Evolutionary conservation across 345 rosid genomes (phyloP), one percentile per base, ranked within the genome.

Genomic region (Melaleuca quinquenervia): DNA sequence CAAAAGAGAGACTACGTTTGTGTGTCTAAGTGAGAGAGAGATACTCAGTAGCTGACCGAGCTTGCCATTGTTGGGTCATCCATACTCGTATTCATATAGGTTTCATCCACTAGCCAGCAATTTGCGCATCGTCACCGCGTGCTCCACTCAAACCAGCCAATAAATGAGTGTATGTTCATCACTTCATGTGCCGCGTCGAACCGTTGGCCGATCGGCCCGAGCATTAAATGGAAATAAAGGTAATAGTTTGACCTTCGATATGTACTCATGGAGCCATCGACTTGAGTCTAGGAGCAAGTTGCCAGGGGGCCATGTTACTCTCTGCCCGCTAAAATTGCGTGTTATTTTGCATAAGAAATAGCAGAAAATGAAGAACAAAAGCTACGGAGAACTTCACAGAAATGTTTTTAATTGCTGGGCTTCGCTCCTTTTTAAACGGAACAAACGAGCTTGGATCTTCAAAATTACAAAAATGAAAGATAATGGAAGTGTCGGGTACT

Each of bases 121-220:
- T 70, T 70, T 36, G 48, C 22, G 26, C 78, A 70, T 36, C 36
- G 78, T 70, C 78, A 41, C 78, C 5, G 78, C 78, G 5, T 70
- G 78, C 78, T 70, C 13, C 48, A 18, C 48, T 9, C 26, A 32
- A 70, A 32, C 36, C 48, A 70, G 6, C 78, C 78, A 70, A 36
- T 70, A 70, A 70, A 88, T 87, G 49, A n/a, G 85, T 56, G 83
- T 85, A 82, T 52, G 41, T 85, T 82, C 75, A 64, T 86, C 48
- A 21, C 48, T 36, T 70, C 78, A 70, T 36, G 87, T 62, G 87
- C 83, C 90, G 91, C 89, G 89, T 82, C 44, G 88, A 82, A 83
- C 90, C 74, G 92, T 91, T 91, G 91, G 91, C 88, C 15, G 32
- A 85, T 21, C 83, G 88, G 90, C 87, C 87, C 87, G 83, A 86